phyloP scores from a whole-genome alignment of 768 basidiomycete species.

The Mycena sanguinolenta region DNA sequence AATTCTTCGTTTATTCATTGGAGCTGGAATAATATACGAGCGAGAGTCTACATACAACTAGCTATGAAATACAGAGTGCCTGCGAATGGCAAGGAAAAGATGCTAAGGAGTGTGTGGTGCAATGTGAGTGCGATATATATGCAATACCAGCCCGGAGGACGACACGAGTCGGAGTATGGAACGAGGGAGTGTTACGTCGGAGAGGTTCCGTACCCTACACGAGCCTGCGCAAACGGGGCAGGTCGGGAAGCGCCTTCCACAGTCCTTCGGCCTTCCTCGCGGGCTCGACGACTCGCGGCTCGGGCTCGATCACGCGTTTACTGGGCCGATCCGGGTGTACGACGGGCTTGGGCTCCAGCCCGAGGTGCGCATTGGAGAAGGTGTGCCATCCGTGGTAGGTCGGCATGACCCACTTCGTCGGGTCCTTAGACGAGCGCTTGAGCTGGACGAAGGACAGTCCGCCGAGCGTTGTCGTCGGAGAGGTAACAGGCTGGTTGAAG shows the following conservation, averaged over 20 bases:
- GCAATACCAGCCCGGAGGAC: too few relatives aligned
- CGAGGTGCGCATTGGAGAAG: neutral
- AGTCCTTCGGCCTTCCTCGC: neutral
- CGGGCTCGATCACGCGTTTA: too few relatives aligned
- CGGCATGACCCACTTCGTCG: neutral
- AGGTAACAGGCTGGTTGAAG: constrained; percentile 39
- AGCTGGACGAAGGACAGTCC: neutral
- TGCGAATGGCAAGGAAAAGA: too few relatives aligned
- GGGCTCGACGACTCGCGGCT: neutral
- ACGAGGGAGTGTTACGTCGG: too few relatives aligned
- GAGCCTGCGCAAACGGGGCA: neutral
- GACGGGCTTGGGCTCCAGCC: neutral
- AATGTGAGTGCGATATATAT: too few relatives aligned
- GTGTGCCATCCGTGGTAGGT: constrained; percentile 13
- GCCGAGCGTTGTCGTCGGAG: neutral
- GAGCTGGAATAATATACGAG: too few relatives aligned
- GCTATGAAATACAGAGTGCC: too few relatives aligned
- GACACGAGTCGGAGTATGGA: too few relatives aligned
- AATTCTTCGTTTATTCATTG: too few relatives aligned
- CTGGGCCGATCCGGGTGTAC: too few relatives aligned
- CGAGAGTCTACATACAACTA: too few relatives aligned
- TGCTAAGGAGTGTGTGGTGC: too few relatives aligned
- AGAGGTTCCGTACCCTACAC: neutral
- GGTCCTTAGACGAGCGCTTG: neutral
- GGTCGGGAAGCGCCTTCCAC: neutral